Conservation (phyloP, 2,329 filamentous ascomycete genomes). For the Colletotrichum magnum region DNA sequence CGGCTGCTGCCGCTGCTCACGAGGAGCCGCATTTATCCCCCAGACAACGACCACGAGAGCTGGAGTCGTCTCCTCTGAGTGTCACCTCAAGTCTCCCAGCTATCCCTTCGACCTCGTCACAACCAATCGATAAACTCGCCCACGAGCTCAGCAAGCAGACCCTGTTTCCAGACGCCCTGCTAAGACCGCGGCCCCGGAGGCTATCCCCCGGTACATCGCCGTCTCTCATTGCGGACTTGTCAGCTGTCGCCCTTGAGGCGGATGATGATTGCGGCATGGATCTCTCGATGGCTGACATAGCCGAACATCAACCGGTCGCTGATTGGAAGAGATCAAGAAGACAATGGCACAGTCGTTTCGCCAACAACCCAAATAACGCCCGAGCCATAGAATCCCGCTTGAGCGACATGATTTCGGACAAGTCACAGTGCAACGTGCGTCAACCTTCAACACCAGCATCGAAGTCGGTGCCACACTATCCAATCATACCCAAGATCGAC, state of each 20-base stretch:
- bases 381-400: conserved; percentile 29
- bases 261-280: conserved; percentile 36
- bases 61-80: background rate
- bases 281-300: conserved; percentile 15
- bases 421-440: conserved; percentile 25
- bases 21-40: conserved; percentile 30
- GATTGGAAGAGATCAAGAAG: conserved; percentile 37
- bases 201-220: background rate
- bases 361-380: conserved; percentile 34
- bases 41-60: conserved; percentile 24
- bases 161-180: conserved; percentile 17
- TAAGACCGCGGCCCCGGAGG: background rate
- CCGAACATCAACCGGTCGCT: conserved; percentile 26
- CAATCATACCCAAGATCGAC: conserved; percentile 8
- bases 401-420: conserved; percentile 25
- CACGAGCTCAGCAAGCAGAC: conserved; percentile 35
- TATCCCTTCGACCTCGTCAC: background rate
- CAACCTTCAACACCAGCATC: background rate
- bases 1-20: conserved; percentile 6
- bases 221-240: conserved; percentile 16
- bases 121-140: conserved; percentile 33
- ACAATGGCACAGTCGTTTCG: conserved; percentile 31
- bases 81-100: background rate
- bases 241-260: conserved; percentile 26
- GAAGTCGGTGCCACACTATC: background rate